Conservation (phyloP, 768 basidiomycete genomes). For the Udeniomyces megalosporus region DNA sequence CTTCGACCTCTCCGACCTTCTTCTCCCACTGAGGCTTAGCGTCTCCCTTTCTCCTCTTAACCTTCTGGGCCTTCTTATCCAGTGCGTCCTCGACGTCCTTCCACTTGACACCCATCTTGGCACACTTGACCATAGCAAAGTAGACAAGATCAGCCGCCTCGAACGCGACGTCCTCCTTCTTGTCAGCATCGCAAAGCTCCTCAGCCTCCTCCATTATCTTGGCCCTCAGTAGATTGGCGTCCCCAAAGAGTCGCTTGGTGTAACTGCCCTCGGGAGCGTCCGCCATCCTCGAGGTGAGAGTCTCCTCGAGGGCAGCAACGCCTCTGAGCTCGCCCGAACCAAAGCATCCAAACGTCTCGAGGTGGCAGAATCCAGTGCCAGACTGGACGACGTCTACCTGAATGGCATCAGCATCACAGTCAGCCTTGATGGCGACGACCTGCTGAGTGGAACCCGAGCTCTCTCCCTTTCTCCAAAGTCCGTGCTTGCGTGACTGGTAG, state of each 20-base stretch:
- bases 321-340: constrained; percentile 48
- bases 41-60: constrained; percentile 74
- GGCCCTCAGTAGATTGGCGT: constrained; percentile 60
- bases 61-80: constrained; percentile 67
- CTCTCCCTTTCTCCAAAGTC: constrained; percentile 92
- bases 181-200: constrained; percentile 72
- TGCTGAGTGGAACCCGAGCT: constrained; percentile 88
- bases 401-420: constrained; percentile 85
- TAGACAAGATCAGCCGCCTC: constrained; percentile 92
- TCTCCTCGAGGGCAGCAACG: constrained; percentile 61
- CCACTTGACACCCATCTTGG: constrained; percentile 63
- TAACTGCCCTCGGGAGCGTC: constrained; percentile 82
- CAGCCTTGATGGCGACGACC: constrained; percentile 60
- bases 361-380: constrained; percentile 86
- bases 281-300: constrained; percentile 50
- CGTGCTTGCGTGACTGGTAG: constrained; percentile 91
- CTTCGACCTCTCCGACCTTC: constrained; percentile 6
- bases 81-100: constrained; percentile 68
- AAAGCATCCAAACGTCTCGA: constrained; percentile 75
- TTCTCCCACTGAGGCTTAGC: constrained; percentile 57
- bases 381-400: constrained; percentile 76
- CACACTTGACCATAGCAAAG: constrained; percentile 73
- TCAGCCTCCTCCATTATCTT: constrained; percentile 99
- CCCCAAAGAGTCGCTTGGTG: constrained; percentile 69
- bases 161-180: constrained; percentile 69